Percentiles rank a stretch among this genome's conserved stretches.
These are phyloP conservation scores for Hibiscus syriacus DNA, from an alignment of 345 rosid genomes.

Conservation along the genomic window DNA sequence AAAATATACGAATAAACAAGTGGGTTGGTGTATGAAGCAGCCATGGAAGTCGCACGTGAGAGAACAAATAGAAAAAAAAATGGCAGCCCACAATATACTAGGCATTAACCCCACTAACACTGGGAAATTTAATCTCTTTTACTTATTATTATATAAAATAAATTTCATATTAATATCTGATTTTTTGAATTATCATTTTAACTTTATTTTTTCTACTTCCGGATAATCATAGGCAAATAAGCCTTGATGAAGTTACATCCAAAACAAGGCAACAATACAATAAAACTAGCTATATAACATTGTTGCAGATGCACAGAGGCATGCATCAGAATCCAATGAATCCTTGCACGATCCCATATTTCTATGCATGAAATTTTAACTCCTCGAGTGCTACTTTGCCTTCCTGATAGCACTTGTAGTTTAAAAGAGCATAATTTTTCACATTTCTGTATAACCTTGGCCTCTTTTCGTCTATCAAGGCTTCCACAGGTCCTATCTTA, in stretches of 20 bases:
- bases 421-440: slow-evolving; percentile 32
- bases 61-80: too few relatives aligned
- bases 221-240: not conserved
- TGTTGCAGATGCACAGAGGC: not conserved
- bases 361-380: slow-evolving; percentile 8
- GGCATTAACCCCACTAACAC: too few relatives aligned
- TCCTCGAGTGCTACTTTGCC: slow-evolving; percentile 36
- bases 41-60: not conserved
- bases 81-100: too few relatives aligned
- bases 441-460: slow-evolving; percentile 38
- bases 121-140: too few relatives aligned
- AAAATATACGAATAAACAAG: not conserved
- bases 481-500: slow-evolving; percentile 27
- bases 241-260: not conserved
- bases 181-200: too few relatives aligned
- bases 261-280: not conserved
- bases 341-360: not conserved
- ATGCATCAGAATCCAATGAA: not conserved
- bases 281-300: not conserved
- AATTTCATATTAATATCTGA: too few relatives aligned
- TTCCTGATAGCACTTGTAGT: slow-evolving; percentile 33
- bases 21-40: not conserved
- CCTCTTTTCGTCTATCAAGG: slow-evolving; percentile 24
- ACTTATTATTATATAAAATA: too few relatives aligned
- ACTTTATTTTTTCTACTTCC: not conserved